A percentile compares a stretch with the other conserved stretches of the same genome.
phyloP scores from a whole-genome alignment of 345 rosid species.

The Rhodamnia rubescens region DNA sequence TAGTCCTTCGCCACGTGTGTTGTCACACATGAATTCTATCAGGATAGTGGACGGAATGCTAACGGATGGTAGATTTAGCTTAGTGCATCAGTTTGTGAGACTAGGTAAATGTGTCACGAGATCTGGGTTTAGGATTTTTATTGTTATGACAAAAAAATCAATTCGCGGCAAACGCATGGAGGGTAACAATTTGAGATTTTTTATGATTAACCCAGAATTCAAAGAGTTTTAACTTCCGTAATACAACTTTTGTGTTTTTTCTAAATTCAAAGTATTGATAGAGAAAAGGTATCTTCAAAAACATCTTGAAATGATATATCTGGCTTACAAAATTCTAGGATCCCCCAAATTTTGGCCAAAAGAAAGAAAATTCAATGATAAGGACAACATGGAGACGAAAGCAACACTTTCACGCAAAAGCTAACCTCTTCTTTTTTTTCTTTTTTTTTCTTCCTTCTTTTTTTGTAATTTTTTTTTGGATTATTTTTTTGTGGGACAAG shows the following conservation, averaged over 20 bases:
- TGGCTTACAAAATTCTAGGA: not conserved
- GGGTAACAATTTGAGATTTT: not conserved
- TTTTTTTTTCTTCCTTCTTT: not conserved
- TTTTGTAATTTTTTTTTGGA: not conserved
- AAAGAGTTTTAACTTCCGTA: too few species aligned
- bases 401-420: not conserved
- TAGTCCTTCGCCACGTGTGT: not conserved
- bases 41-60: not conserved
- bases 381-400: not conserved
- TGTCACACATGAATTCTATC: not conserved
- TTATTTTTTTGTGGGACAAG: not conserved
- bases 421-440: not conserved
- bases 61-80: not conserved
- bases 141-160: too few species aligned
- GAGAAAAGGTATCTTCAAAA: not conserved
- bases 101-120: not conserved
- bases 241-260: not conserved
- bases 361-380: not conserved
- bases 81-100: not conserved
- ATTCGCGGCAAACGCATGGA: too few species aligned
- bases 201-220: not conserved
- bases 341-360: not conserved
- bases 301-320: not conserved
- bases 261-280: not conserved
- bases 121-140: too few species aligned